phyloP scores from a whole-genome alignment of 225 moss, liverwort and hornwort species.

The Rhytidiadelphus loreus region DNA sequence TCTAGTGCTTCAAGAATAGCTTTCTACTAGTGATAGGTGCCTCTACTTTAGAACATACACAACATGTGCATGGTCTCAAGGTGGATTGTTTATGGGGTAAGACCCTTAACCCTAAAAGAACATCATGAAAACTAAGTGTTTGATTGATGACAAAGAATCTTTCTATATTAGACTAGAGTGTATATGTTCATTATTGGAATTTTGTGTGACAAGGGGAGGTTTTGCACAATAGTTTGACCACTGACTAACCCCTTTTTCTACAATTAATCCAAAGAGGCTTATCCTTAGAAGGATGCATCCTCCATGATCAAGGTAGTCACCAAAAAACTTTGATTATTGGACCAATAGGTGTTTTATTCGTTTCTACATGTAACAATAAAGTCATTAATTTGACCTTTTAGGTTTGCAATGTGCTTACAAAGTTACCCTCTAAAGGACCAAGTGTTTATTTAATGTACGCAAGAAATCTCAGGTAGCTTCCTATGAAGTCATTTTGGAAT shows the following conservation, averaged over 20 bases:
- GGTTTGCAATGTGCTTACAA: accelerated
- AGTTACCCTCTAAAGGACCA: too few relatives aligned
- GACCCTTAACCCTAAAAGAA: neutral
- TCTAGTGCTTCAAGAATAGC: neutral
- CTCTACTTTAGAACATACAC: neutral
- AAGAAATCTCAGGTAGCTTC: too few relatives aligned
- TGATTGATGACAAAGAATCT: neutral
- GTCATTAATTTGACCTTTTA: too few relatives aligned
- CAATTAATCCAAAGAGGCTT: too few relatives aligned
- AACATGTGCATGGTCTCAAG: neutral
- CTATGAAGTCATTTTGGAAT: too few relatives aligned
- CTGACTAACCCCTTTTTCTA: too few relatives aligned
- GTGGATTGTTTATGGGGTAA: neutral
- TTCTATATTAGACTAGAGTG: too few relatives aligned
- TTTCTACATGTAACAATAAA: neutral
- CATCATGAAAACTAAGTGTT: too few relatives aligned
- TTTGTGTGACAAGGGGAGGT: too few relatives aligned
- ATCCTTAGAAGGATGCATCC: too few relatives aligned
- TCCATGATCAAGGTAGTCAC: neutral
- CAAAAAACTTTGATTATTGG: accelerated
- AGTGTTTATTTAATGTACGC: too few relatives aligned
- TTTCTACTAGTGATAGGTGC: neutral
- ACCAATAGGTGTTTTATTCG: neutral
- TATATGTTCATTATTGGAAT: too few relatives aligned
- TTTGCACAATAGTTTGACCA: neutral